Base-by-base conservation (phyloP, 192 early-diverging fungal genomes). In the Oehlia diaphana region DNA sequence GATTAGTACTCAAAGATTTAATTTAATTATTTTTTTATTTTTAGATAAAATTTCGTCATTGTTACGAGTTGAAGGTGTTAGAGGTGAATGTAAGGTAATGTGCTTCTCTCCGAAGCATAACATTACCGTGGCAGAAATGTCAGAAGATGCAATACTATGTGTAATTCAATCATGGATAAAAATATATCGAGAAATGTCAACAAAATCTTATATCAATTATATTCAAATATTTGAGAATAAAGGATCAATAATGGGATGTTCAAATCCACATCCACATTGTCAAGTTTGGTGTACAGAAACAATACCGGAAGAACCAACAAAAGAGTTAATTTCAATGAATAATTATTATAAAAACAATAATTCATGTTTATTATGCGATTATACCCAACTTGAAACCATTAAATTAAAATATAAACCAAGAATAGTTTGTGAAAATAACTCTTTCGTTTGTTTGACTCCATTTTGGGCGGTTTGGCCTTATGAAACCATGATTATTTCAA, bases 151-250 rank as follows among this genome's bases (percentile, higher is more conserved):
- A n/a, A 93, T 97, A 73, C 47, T 81, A 33, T 63, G 80, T 28
- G 89, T 99, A 23, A 88, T 99, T 16, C 70, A 89, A 21, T 81
- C 86, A 0, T 99, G 97, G 96, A 91, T 90, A 63, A 35, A 83
- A n/a, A 83, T 90, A 23, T 93, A 92, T 73, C 70, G 81, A 8
- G 82, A 88, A 9, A 83, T 96, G 37, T 82, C 86, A 8, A 65
- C 83, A 9, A 76, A 89, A 19, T 82, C 86, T 2, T 82, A 79
- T 61, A 89, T 99, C 76, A 86, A 87, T 47, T 92, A 99, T 81
- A 92, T 96, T 50, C 96, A 98, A 86, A 87, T 99, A 65, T 99
- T 99, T 89, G 97, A 99, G 80, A 99, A 99, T 88, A 99, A 99
- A 87, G 97, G 97, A 10, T 86, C 93, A 0, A 88, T 91, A 62